Conservation (phyloP, 257 asterid genomes). For the Osmanthus fragrans region DNA sequence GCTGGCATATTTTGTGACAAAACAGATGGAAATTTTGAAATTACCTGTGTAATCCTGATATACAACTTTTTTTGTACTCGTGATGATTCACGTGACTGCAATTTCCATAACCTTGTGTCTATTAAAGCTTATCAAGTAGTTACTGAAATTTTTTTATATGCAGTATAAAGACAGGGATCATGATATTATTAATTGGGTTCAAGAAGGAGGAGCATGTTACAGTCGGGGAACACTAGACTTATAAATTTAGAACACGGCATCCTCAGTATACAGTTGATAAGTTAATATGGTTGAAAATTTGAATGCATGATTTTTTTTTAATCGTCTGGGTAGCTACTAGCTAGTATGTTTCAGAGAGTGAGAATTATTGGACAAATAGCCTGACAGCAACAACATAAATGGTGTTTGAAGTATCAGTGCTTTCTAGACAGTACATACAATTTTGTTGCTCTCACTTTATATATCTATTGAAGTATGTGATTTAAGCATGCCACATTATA, state of each 20-base stretch:
- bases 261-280: background rate
- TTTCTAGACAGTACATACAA: background rate
- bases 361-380: background rate
- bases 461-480: background rate
- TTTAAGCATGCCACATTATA: background rate
- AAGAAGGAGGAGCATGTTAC: background rate
- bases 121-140: background rate
- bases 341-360: background rate
- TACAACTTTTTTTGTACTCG: conserved; percentile 44
- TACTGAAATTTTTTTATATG: background rate
- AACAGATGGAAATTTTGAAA: background rate
- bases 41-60: conserved; percentile 11
- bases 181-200: background rate
- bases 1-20: background rate
- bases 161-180: background rate
- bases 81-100: conserved; percentile 79
- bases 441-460: background rate
- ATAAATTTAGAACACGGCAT: background rate
- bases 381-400: background rate
- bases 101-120: background rate
- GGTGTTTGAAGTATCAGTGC: background rate
- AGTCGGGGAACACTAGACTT: background rate
- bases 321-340: background rate
- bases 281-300: background rate
- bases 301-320: background rate